Base-by-base conservation (phyloP, 306 rosid genomes). In the Begonia peltatifolia region DNA sequence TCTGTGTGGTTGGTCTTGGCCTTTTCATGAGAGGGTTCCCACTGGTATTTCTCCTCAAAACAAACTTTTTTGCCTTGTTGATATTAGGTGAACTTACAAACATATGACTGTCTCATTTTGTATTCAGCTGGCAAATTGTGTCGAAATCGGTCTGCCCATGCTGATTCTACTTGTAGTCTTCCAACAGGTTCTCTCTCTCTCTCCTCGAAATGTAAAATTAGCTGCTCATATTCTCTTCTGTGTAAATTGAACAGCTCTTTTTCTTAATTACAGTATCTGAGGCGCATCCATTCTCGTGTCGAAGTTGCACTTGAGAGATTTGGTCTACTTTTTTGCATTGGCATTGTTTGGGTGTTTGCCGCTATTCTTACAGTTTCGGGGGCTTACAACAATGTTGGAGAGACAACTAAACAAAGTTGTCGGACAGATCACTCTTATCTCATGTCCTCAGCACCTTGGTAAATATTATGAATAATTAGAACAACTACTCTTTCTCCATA, bases 111-210 rank as follows among this genome's bases (percentile, higher is more conserved):
- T 64, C 17, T 41, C 22, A 1, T 78, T 47, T 63, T 65, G 53
- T 58, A 52, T 59, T 56, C 84, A 90, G 99, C 82, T 90, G 55
- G 99, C 71, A 25, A 65, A 76, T 60, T 90, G 99, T 50, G 79
- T 86, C 69, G 82, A 86, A 74, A 77, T 90, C 58, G 99, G 85
- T 64, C 62, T 79, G 64, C 95, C 95, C 12, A 90, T 90, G 97
- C 79, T 90, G 58, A 76, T 90, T 67, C 58, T 90, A 20, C 67
- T 85, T 18, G 78, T 90, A 57, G 36, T 90, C 41, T 65, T 62
- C 10, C 97, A 89, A 54, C 97, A 84, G 95, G 97, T 84, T 65
- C 43, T 49, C 49, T 41, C 12, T 54, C 13, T 30, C 36, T 25
- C 35, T 25, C 35, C 60, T 30, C 17, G 30, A 6, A 47, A 25